A percentile compares a stretch with the other conserved stretches of the same genome.
Conservation (phyloP, 1,139 yeast species). For the Yamadazyma trypodendri region DNA sequence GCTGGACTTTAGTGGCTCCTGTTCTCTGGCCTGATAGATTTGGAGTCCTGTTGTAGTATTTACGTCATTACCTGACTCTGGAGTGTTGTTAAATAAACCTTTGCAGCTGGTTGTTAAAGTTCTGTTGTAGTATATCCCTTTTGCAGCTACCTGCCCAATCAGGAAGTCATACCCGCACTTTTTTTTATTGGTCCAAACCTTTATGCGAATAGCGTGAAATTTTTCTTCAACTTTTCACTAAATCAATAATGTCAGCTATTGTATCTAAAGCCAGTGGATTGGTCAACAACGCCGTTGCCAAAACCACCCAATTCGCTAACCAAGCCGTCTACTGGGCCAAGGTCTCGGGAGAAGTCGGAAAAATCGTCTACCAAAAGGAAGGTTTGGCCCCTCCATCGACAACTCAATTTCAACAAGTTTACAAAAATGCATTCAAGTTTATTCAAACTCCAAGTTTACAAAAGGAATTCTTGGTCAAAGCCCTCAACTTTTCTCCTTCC, state of each 20-base stretch:
- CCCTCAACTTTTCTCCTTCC: conserved; percentile 46
- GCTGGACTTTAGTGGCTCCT: conserved; percentile 93
- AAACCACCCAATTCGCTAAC: conserved; percentile 43
- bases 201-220: conserved; percentile 8
- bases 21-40: conserved; percentile 88
- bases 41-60: conserved; percentile 35
- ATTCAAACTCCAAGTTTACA: conserved; percentile 40
- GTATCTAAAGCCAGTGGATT: conserved; percentile 48
- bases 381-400: conserved; percentile 88
- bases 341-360: conserved; percentile 84
- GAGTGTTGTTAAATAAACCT: not conserved
- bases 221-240: conserved; percentile 8
- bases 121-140: not conserved
- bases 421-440: conserved; percentile 47
- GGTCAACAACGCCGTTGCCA: conserved; percentile 35
- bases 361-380: conserved; percentile 88
- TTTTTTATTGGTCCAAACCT: conserved; percentile 12
- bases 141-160: conserved; percentile 16
- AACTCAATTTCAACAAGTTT: conserved; percentile 77
- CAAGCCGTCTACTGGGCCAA: conserved; percentile 81
- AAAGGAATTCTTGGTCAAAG: conserved; percentile 47
- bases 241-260: conserved; percentile 45
- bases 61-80: too few relatives aligned
- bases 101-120: not conserved
- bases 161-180: conserved; percentile 20